Evolutionary conservation across 805 yeast species (phyloP), one percentile per base, ranked within the genome.

Genomic region (Candida suzukii): DNA sequence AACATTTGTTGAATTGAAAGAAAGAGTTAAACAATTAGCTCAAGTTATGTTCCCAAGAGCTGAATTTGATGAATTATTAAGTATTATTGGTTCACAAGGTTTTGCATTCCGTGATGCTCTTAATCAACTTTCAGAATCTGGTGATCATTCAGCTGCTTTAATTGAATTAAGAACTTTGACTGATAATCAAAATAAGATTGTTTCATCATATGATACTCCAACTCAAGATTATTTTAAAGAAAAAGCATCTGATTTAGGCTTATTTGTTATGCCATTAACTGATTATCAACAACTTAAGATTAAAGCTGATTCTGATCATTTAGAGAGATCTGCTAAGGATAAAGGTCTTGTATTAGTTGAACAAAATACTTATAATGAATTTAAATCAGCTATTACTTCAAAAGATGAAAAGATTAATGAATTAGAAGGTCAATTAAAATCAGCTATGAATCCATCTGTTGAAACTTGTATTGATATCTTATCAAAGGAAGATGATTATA

Each of bases 141-240:
- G 39, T 35, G 63, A 64, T 4, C 56, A 60, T 37, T 38, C 43
- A 16, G 22, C 43, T 20, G 61, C 61, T 10, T 53, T 64, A 3
- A 59, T 64, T 42, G 56, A 53, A 17, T 40, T 49, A 17, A 48
- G 42, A 17, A 40, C 53, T 5, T 24, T 50, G 38, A 46, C 50
- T 16, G 56, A 51, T 21, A 50, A 47, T 9, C 57, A 54, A 37
- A 41, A 39, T 5, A 52, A 43, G 34, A 30, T 41, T 3, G 45
- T 39, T 9, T 21, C 18, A 3, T 36, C 44, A 2, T 50, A 49
- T 42, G 56, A 56, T 17, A 38, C 53, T 3, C 64, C 64, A 14
- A 43, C 59, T 9, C 32, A 38, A 6, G 65, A 57, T 5, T 60
- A 59, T 37, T 35, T 60, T n/a, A 34, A 43, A 10, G 47, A 51